Conservation (phyloP, 305 asterid genomes). For the Solanum hybrid region DNA sequence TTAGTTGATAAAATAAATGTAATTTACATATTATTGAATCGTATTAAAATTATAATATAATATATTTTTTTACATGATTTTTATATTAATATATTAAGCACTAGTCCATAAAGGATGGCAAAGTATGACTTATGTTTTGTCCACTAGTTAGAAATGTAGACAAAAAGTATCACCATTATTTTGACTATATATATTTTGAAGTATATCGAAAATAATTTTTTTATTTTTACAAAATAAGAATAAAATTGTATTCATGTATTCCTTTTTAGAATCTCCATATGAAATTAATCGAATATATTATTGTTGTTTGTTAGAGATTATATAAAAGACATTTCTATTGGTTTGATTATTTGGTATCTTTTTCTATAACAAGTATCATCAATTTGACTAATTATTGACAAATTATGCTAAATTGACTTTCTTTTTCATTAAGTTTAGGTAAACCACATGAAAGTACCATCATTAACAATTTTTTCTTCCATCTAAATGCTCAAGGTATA, state of each 20-base stretch:
- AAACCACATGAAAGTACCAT: not conserved
- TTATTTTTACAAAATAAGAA: not conserved
- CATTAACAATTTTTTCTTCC: not conserved
- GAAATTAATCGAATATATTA: not conserved
- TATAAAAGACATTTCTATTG: not conserved
- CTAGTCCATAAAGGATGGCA: not conserved
- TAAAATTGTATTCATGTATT: not conserved
- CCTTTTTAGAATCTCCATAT: accelerated
- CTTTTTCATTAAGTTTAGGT: not conserved
- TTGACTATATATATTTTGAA: not conserved
- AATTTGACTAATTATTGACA: not conserved
- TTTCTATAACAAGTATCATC: not conserved
- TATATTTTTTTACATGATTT: not conserved
- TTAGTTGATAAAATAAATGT: not conserved
- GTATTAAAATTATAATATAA: not conserved
- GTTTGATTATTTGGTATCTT: not conserved
- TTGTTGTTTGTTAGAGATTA: not conserved
- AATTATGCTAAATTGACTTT: not conserved
- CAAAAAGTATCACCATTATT: not conserved
- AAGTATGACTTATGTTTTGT: not conserved
- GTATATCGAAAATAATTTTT: not conserved
- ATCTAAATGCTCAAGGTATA: not conserved
- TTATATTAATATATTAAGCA: not conserved
- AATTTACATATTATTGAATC: not conserved
- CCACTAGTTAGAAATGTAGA: not conserved